Conservation (phyloP, 1,284 basidiomycete genomes). For the Taiwanofungus camphoratus region DNA sequence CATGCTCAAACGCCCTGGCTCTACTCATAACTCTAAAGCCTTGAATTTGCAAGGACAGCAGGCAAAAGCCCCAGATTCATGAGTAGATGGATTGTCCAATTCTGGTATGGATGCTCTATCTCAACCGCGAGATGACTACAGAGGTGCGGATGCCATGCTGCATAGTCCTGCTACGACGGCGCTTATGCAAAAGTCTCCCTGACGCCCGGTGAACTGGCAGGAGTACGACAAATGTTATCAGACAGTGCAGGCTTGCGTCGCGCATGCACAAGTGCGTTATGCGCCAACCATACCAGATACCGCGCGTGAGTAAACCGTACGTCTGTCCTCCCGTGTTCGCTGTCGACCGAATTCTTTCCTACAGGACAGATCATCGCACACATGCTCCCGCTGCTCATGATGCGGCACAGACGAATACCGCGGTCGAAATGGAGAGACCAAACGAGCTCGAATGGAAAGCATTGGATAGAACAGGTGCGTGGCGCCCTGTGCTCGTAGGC, state of each 20-base stretch:
- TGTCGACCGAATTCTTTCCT: slow-evolving; percentile 2
- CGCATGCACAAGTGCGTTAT: slow-evolving; percentile 46
- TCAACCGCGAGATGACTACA: slow-evolving; percentile 64
- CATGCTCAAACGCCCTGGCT: neutral
- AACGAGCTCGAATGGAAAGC: slow-evolving; percentile 56
- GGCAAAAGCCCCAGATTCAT: neutral
- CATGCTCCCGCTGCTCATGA: slow-evolving; percentile 77
- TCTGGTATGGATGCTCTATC: slow-evolving; percentile 70
- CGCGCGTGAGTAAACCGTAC: slow-evolving; percentile 45
- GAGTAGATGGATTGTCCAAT: slow-evolving; percentile 53
- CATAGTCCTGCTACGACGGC: slow-evolving; percentile 5
- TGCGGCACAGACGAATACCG: slow-evolving; percentile 74
- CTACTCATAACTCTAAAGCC: neutral
- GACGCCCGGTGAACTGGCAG: slow-evolving; percentile 31
- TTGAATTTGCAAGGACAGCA: neutral
- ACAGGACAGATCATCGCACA: slow-evolving; percentile 63
- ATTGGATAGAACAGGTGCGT: slow-evolving; percentile 74
- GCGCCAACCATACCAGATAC: slow-evolving; percentile 52
- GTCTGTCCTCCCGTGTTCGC: neutral
- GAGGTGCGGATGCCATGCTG: slow-evolving; percentile 37
- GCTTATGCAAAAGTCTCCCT: neutral
- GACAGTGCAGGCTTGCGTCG: slow-evolving; percentile 36
- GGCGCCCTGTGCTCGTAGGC: neutral
- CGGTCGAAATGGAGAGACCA: slow-evolving; percentile 66
- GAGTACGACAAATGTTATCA: slow-evolving; percentile 62